Base-by-base conservation (phyloP, 1,284 basidiomycete genomes). In the Bjerkandera adusta region DNA sequence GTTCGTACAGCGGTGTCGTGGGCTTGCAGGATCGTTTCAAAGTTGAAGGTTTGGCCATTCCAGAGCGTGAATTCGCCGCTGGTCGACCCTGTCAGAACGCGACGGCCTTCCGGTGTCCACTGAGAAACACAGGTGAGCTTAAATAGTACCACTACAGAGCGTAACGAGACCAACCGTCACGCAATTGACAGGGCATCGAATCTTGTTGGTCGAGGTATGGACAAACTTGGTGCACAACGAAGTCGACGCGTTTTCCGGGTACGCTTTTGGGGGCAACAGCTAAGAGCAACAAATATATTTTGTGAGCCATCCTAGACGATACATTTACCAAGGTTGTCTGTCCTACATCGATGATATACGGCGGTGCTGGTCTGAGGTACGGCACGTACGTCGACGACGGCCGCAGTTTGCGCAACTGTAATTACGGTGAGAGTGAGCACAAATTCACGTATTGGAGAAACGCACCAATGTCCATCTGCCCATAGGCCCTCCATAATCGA, bases 31-130 rank as follows among this genome's bases (percentile, higher is more conserved):
- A 99, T 98, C 0, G 96, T 97, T 67, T 99, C 96, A 65, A 99
- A 99, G 72, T 99, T 98, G 83, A 98, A 99, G 0, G 96, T 98
- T 25, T 97, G 76, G 15, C 95, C 96, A 61, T 99, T 99, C 96
- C 97, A 99, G 4, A 99, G 79, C 0, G 96, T 98, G 68, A 99
- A 98, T 68, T 99, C 96, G 45, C 97, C 97, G 56, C 89, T 93
- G 22, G 94, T 94, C 13, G 94, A 95, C 20, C 96, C 96, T 0
- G 97, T 99, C 36, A 99, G 71, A 22, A 98, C 76, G 4, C 96
- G 83, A 20, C 96, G 79, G 35, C 87, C 92, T 68, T 98, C 96
- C 0, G 96, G 96, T 24, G 94, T 97, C 93, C 95, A 99, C 90
- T 96, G 55, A 34, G 49, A 16, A 18, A n/a, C 13, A 37, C 13